These are phyloP conservation scores for Naganishia sp. DNA, from an alignment of 1,284 basidiomycete genomes.

Conservation along the genomic window DNA sequence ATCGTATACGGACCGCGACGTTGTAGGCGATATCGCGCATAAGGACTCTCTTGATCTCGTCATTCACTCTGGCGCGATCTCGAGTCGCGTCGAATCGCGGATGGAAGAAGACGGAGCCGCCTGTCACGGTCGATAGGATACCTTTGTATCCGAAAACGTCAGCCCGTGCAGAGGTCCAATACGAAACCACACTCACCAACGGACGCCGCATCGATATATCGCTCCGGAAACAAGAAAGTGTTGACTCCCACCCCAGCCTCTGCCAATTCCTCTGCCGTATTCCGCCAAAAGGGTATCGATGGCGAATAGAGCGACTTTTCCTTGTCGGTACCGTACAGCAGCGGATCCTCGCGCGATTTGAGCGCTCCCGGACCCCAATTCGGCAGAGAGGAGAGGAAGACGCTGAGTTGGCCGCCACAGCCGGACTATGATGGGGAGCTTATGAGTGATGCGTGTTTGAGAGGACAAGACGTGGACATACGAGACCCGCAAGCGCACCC, in stretches of 20 bases:
- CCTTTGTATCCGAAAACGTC: slow-evolving; percentile 54
- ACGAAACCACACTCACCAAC: slow-evolving; percentile 61
- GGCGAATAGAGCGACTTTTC: slow-evolving; percentile 78
- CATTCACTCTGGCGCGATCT: slow-evolving; percentile 68
- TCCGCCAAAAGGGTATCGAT: slow-evolving; percentile 74
- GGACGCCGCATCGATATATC: slow-evolving; percentile 83
- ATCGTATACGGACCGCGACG: slow-evolving; percentile 78
- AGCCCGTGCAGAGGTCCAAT: slow-evolving; percentile 5
- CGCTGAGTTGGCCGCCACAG: slow-evolving; percentile 80
- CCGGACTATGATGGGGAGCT: slow-evolving; percentile 60
- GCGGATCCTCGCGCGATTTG: slow-evolving; percentile 65
- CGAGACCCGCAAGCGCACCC: slow-evolving; percentile 71
- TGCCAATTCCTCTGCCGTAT: slow-evolving; percentile 81
- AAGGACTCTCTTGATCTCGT: slow-evolving; percentile 72
- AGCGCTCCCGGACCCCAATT: slow-evolving; percentile 74
- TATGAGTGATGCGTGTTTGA: slow-evolving; percentile 13
- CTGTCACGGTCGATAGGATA: slow-evolving; percentile 70
- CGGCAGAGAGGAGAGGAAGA: slow-evolving; percentile 79
- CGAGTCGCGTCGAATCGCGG: slow-evolving; percentile 77
- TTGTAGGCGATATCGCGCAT: slow-evolving; percentile 77
- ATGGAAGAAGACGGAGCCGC: slow-evolving; percentile 92
- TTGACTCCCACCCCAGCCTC: slow-evolving; percentile 89
- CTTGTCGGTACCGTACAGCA: slow-evolving; percentile 84
- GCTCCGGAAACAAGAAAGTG: slow-evolving; percentile 80
- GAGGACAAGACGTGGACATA: slow-evolving; percentile 50